Percentiles rank a stretch among this genome's conserved stretches.
Evolutionary conservation across 2,329 filamentous ascomycete genomes (phyloP).

Genomic region (Epichloe scottii): DNA sequence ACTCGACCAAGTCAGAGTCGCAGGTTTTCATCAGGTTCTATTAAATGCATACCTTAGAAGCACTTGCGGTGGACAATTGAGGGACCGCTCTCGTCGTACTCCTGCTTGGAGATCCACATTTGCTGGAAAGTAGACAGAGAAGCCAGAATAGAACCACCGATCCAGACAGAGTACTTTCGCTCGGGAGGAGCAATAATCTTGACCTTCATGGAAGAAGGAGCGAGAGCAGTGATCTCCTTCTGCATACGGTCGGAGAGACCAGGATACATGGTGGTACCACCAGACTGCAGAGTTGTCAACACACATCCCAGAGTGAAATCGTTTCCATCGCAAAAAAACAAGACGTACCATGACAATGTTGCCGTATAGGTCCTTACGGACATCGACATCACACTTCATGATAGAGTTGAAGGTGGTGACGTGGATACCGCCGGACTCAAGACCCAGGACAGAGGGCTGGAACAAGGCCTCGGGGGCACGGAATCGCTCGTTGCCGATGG

Average conservation of each 20-base stretch:
- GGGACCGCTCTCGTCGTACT: slow-evolving; percentile 99
- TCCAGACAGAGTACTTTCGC: slow-evolving; percentile 99
- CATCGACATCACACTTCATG: slow-evolving; percentile 99
- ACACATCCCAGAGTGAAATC: too few relatives aligned
- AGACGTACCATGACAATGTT: slow-evolving; percentile 98
- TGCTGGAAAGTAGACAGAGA: slow-evolving; percentile 99
- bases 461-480: slow-evolving; percentile 98
- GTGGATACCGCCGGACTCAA: slow-evolving; percentile 97
- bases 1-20: not conserved
- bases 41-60: slow-evolving; percentile 65
- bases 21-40: not conserved
- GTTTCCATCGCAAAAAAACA: not conserved
- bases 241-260: slow-evolving; percentile 99
- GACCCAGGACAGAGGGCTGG: slow-evolving; percentile 96
- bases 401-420: slow-evolving; percentile 99
- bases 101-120: slow-evolving; percentile 99
- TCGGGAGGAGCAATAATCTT: slow-evolving; percentile 99
- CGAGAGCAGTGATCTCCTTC: slow-evolving; percentile 99
- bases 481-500: slow-evolving; percentile 99
- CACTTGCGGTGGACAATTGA: slow-evolving; percentile 99
- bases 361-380: slow-evolving; percentile 99
- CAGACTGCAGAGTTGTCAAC: slow-evolving; percentile 53
- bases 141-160: slow-evolving; percentile 99
- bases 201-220: slow-evolving; percentile 99
- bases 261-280: slow-evolving; percentile 99